phyloP scores from a whole-genome alignment of 148 eudicot genomes.

The Spergularia bocconei region DNA sequence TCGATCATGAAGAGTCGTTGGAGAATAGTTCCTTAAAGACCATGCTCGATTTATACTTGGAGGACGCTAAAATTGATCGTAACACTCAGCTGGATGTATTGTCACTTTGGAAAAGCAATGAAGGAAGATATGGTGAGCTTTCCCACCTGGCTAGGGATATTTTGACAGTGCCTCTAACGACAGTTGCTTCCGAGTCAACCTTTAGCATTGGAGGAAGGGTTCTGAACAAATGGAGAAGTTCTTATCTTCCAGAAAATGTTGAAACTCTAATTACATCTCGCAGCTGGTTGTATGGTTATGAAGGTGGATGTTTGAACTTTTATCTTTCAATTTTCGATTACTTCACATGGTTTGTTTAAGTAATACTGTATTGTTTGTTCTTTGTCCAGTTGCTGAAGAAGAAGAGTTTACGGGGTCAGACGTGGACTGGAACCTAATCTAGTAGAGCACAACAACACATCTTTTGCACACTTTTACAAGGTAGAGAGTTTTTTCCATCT shows the following conservation, averaged over 20 bases:
- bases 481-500: neutral
- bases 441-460: no score
- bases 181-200: neutral
- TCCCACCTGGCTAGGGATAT: neutral
- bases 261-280: neutral
- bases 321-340: neutral
- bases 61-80: neutral
- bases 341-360: neutral
- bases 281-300: neutral
- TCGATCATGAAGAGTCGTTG: neutral
- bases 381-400: neutral
- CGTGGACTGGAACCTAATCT: neutral
- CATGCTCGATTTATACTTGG: neutral
- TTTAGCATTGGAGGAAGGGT: neutral
- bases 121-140: neutral
- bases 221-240: constrained; percentile 3
- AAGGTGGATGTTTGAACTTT: neutral
- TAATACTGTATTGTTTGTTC: neutral
- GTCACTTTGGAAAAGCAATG: neutral
- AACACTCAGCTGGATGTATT: neutral
- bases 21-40: neutral
- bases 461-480: neutral
- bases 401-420: neutral
- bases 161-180: neutral
- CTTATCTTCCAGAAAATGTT: neutral